phyloP scores from a whole-genome alignment of 495 filamentous ascomycete genomes.

The Aspergillus olivimuriae region DNA sequence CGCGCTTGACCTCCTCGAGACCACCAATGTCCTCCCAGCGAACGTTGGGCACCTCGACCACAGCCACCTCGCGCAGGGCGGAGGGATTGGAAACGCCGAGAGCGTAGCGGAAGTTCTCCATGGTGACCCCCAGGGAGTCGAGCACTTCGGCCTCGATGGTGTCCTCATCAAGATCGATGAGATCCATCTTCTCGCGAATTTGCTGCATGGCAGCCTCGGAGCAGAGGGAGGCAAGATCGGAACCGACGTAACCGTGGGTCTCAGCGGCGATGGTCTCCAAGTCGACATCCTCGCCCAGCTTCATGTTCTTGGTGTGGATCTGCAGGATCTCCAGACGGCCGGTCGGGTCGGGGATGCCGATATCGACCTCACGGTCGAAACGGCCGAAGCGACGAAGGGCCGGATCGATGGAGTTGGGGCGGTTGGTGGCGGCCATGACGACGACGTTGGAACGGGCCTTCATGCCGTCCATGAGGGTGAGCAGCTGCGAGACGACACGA shows the following conservation, averaged over 20 bases:
- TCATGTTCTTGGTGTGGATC: slow-evolving; percentile 99
- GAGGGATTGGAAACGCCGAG: slow-evolving; percentile 98
- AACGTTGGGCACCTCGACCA: slow-evolving; percentile 98
- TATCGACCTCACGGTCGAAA: slow-evolving; percentile 98
- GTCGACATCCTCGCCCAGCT: slow-evolving; percentile 93
- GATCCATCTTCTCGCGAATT: slow-evolving; percentile 99
- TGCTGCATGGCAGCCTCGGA: slow-evolving; percentile 99
- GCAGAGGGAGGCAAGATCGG: slow-evolving; percentile 97
- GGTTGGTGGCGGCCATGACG: slow-evolving; percentile 97
- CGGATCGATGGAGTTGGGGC: slow-evolving; percentile 93
- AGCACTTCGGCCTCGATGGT: slow-evolving; percentile 98
- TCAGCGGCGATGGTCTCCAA: slow-evolving; percentile 94
- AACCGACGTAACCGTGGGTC: slow-evolving; percentile 98
- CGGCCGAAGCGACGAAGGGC: slow-evolving; percentile 90
- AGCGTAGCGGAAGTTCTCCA: slow-evolving; percentile 99
- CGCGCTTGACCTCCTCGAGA: slow-evolving; percentile 96
- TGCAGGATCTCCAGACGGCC: slow-evolving; percentile 97
- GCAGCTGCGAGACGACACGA: slow-evolving; percentile 93
- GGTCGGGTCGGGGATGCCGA: slow-evolving; percentile 95
- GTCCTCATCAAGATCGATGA: slow-evolving; percentile 97
- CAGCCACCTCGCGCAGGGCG: slow-evolving; percentile 95
- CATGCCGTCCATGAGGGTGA: slow-evolving; percentile 99
- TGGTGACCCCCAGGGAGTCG: slow-evolving; percentile 95
- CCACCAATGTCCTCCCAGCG: slow-evolving; percentile 99
- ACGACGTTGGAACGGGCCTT: slow-evolving; percentile 97